Evolutionary conservation across 2,329 filamentous ascomycete species (phyloP).

Genomic region (Sporothrix curviconia): DNA sequence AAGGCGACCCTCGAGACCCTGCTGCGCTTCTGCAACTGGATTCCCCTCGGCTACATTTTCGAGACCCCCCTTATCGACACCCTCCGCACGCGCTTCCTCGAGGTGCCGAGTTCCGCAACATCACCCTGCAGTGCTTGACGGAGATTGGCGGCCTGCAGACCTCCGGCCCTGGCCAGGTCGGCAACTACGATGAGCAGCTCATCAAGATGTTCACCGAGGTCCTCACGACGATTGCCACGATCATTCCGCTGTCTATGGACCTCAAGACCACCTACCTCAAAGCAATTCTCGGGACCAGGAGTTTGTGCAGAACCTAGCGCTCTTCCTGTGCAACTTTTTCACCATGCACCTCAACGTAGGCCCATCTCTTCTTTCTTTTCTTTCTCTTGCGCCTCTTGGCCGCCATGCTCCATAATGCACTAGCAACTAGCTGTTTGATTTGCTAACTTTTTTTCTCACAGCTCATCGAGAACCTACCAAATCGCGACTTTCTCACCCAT

Average conservation of each 20-base stretch:
- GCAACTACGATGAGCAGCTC: conserved; percentile 88
- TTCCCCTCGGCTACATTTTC: conserved; percentile 96
- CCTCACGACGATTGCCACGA: conserved; percentile 82
- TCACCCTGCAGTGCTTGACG: conserved; percentile 92
- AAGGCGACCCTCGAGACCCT: conserved; percentile 96
- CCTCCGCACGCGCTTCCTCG: conserved; percentile 82
- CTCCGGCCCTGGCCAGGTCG: conserved; percentile 57
- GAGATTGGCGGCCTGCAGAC: conserved; percentile 94
- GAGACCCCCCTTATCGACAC: conserved; percentile 96
- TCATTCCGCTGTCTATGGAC: conserved; percentile 85
- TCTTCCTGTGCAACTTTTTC: conserved; percentile 97
- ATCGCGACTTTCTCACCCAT: conserved; percentile 88
- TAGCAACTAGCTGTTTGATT: background rate
- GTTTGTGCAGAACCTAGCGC: conserved; percentile 91
- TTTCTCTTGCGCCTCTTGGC: background rate
- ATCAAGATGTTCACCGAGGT: conserved; percentile 99
- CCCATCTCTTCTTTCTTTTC: no score
- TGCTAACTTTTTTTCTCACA: conserved; percentile 27
- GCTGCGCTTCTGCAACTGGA: conserved; percentile 97
- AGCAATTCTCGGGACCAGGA: conserved; percentile 94
- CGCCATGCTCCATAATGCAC: no score
- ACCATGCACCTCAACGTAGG: conserved; percentile 78
- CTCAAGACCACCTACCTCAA: conserved; percentile 81
- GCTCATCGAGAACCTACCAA: conserved; percentile 93
- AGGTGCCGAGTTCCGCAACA: conserved; percentile 90